Conservation (phyloP, 2,329 filamentous ascomycete genomes). For the Knufia petricola region DNA sequence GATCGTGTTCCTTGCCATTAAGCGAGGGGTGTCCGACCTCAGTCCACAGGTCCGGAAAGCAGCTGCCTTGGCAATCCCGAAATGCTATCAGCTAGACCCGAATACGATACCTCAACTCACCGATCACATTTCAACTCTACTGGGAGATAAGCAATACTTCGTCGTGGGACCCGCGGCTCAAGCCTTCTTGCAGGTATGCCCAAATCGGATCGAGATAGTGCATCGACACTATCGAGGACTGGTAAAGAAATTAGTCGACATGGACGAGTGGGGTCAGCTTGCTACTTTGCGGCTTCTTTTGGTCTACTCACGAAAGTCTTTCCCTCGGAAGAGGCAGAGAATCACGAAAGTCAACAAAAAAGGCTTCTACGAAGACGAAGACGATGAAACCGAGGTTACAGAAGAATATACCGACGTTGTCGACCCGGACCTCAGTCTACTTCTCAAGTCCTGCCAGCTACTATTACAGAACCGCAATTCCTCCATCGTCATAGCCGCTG, state of each 20-base stretch:
- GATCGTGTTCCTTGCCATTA: constrained; percentile 92
- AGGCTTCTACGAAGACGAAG: constrained; percentile 72
- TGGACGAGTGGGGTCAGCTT: constrained; percentile 98
- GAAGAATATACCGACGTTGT: constrained; percentile 50
- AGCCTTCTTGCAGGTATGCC: constrained; percentile 82
- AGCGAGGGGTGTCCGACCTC: constrained; percentile 88
- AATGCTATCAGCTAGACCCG: constrained; percentile 87
- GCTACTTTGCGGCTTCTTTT: constrained; percentile 74
- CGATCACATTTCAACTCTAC: constrained; percentile 66
- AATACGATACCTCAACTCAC: constrained; percentile 73
- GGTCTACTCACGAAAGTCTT: constrained; percentile 76
- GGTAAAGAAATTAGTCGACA: constrained; percentile 86
- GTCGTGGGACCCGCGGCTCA: constrained; percentile 90
- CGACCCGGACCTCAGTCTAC: constrained; percentile 71
- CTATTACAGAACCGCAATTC: constrained; percentile 87
- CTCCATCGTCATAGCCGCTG: constrained; percentile 80
- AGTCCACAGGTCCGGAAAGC: constrained; percentile 87
- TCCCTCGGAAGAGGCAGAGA: constrained; percentile 59
- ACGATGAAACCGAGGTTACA: constrained; percentile 35
- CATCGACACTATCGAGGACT: constrained; percentile 81
- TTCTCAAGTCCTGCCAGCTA: constrained; percentile 71
- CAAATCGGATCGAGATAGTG: constrained; percentile 75
- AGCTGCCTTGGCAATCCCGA: constrained; percentile 86
- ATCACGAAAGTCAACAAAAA: constrained; percentile 50
- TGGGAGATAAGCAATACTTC: constrained; percentile 90